These are phyloP conservation scores for Leishmania tropica DNA, from an alignment of 208 protist species.

Conservation along the genomic window DNA sequence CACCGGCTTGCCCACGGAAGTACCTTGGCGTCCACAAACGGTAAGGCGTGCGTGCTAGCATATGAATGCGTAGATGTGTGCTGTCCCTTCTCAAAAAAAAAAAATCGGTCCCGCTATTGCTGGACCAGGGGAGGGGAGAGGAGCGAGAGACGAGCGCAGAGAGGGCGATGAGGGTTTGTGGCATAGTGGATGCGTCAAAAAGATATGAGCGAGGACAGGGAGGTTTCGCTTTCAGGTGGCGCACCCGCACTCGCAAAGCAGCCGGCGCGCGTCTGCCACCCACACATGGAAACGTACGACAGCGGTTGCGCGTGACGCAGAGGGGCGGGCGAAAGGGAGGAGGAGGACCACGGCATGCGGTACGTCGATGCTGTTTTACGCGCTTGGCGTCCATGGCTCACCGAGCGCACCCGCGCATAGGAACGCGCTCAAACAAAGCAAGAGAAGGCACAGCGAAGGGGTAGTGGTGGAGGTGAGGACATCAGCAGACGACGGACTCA, in stretches of 20 bases:
- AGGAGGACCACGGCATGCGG: not conserved
- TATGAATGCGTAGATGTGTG: conserved; percentile 3
- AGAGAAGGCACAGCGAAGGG: not conserved
- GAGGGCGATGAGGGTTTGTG: not conserved
- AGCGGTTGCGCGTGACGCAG: not conserved
- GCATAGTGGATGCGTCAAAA: not conserved
- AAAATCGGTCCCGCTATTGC: not conserved
- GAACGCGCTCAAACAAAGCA: not conserved
- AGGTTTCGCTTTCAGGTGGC: not conserved
- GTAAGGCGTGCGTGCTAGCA: conserved; percentile 37
- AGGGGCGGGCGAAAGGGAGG: not conserved
- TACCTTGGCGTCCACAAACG: conserved; percentile 55
- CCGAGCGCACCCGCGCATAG: not conserved
- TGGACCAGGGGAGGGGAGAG: not conserved
- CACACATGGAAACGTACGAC: not conserved
- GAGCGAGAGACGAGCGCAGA: not conserved
- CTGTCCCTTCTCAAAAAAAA: not conserved
- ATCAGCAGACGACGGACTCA: not conserved
- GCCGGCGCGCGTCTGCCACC: not conserved
- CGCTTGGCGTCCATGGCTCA: not conserved
- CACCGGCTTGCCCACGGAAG: conserved; percentile 25
- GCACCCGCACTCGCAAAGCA: not conserved
- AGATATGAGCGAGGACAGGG: too few relatives aligned
- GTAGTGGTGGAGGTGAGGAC: not conserved
- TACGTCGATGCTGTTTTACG: not conserved